Evolutionary conservation across 805 yeast species (phyloP).

Genomic region (Lipomyces orientalis): DNA sequence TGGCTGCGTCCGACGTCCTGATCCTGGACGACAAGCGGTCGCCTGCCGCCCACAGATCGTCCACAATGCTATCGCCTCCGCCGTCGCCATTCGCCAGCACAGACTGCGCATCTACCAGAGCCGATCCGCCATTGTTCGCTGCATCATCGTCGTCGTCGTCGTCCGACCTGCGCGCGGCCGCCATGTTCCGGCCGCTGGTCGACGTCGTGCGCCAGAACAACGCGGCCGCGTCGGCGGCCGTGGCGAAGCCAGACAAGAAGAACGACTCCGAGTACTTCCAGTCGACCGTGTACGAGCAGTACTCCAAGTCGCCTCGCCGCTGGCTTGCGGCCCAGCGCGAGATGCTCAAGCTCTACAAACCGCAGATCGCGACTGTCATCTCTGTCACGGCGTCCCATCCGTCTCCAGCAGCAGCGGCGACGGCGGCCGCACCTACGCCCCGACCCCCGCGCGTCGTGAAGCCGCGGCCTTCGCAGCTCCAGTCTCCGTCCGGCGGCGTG

Average conservation of each 20-base stretch:
- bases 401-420: neutral
- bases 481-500: slow-evolving; percentile 17
- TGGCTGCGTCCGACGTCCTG: slow-evolving; percentile 22
- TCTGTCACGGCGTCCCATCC: slow-evolving; percentile 2
- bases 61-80: slow-evolving; percentile 31
- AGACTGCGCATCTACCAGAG: neutral
- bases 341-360: slow-evolving; percentile 18
- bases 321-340: slow-evolving; percentile 32
- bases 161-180: slow-evolving; percentile 1
- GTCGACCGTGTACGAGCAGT: slow-evolving; percentile 26
- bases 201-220: slow-evolving; percentile 23
- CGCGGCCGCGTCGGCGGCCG: slow-evolving; percentile 8
- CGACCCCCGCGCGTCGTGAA: slow-evolving; percentile 21
- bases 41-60: neutral
- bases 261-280: slow-evolving; percentile 23
- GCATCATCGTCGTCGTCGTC: slow-evolving; percentile 14
- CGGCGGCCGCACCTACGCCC: slow-evolving; percentile 10
- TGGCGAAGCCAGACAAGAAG: neutral
- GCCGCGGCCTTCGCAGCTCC: neutral
- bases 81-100: slow-evolving; percentile 28
- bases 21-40: neutral
- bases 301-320: slow-evolving; percentile 27
- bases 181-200: slow-evolving; percentile 31
- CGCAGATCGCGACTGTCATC: slow-evolving; percentile 22
- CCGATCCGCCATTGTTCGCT: slow-evolving; percentile 16